phyloP scores from a whole-genome alignment of 306 rosid genomes.

The Astragalus glycyphyllos region DNA sequence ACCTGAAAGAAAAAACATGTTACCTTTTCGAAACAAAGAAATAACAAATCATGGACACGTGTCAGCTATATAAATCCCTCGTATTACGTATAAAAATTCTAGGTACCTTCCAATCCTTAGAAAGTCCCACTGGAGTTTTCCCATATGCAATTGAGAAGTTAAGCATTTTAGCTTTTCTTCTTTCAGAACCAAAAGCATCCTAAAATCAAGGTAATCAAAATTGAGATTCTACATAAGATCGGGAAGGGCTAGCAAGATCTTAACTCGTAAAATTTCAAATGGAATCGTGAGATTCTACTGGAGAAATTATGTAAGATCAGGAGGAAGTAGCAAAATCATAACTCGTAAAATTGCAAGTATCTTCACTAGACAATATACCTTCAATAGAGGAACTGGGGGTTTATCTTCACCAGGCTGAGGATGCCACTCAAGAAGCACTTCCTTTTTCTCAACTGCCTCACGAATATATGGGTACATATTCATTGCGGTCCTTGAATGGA shows the following conservation, averaged over 20 bases:
- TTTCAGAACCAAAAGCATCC: constrained; percentile 92
- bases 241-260: no score
- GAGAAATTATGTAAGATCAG: no score
- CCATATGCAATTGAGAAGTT: constrained; percentile 98
- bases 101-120: constrained; percentile 92
- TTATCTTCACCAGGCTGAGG: constrained; percentile 93
- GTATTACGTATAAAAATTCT: constrained; percentile 15
- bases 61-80: constrained; percentile 11
- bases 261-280: no score
- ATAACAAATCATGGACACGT: constrained; percentile 14
- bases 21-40: constrained; percentile 13
- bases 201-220: no score
- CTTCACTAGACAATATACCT: constrained; percentile 68
- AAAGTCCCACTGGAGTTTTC: constrained; percentile 90
- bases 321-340: no score
- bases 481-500: constrained; percentile 98
- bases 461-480: constrained; percentile 95
- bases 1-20: constrained; percentile 59
- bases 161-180: constrained; percentile 97
- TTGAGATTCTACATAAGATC: no score
- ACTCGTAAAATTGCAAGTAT: no score
- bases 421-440: constrained; percentile 96
- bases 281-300: no score
- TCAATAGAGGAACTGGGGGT: constrained; percentile 93
- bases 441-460: constrained; percentile 71